phyloP scores from a whole-genome alignment of 306 rosid genomes.

The Hylodesmum podocarpum region DNA sequence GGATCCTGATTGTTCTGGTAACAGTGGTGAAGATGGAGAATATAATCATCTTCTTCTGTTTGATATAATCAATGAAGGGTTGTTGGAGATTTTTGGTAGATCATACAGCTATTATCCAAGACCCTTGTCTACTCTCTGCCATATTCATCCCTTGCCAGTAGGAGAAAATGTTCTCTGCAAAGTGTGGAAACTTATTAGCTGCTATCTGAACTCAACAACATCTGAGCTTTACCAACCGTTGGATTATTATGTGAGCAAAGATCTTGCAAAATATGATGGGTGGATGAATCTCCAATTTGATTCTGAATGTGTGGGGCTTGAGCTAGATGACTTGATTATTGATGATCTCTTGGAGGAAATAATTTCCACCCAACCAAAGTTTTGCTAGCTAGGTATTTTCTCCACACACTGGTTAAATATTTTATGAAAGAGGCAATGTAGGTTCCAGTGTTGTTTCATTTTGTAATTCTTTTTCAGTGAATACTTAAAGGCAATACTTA shows the following conservation, averaged over 20 bases:
- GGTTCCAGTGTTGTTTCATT: neutral
- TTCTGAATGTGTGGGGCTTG: slow-evolving; percentile 73
- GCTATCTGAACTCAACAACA: slow-evolving; percentile 45
- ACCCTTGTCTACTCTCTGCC: slow-evolving; percentile 46
- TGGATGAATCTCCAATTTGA: slow-evolving; percentile 91
- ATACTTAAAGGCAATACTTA: neutral
- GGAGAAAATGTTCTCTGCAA: slow-evolving; percentile 49
- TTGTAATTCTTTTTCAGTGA: neutral
- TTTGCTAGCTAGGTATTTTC: neutral
- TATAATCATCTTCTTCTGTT: slow-evolving; percentile 65
- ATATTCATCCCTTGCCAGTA: slow-evolving; percentile 48
- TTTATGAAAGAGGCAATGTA: slow-evolving; percentile 26
- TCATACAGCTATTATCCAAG: slow-evolving; percentile 62
- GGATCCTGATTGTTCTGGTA: slow-evolving; percentile 57
- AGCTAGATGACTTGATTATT: slow-evolving; percentile 72
- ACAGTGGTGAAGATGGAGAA: slow-evolving; percentile 37
- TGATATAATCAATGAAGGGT: slow-evolving; percentile 73
- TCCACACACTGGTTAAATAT: neutral
- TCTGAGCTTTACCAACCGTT: slow-evolving; percentile 41
- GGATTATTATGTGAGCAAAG: slow-evolving; percentile 57
- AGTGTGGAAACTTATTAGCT: slow-evolving; percentile 66
- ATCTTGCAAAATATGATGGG: slow-evolving; percentile 61
- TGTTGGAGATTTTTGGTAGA: slow-evolving; percentile 62
- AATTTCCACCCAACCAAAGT: neutral
- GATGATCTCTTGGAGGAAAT: slow-evolving; percentile 69